Evolutionary conservation across 192 early-diverging fungal species (phyloP), one percentile per base, ranked within the genome.

Genomic region (Linnemannia exigua): DNA sequence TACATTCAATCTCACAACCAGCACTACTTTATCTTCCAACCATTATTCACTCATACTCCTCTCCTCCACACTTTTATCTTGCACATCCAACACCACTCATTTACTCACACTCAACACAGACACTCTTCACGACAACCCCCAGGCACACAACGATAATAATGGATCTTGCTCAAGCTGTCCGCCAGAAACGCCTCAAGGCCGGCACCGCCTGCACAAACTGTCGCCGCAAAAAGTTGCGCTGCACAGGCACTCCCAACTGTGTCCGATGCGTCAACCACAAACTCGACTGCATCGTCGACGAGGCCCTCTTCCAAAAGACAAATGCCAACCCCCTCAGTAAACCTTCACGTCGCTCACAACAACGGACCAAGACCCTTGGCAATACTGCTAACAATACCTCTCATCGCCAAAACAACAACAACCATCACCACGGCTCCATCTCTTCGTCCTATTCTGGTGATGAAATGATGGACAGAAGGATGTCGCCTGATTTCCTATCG

Each of bases 161-260:
- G 68, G 68, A 70, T 70, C 68, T 70, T 3, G 33, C 46, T 74
- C 47, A 47, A 33, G 46, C 72, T 31, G 72, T 50, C 51, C 46
- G 72, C 19, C 72, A 74, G 72, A 74, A 74, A 12, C 72, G 72
- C 20, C 72, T 74, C 51, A 74, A 74, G 50, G 72, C 72, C 25
- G 72, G 72, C 3, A 74, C 72, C 20, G 72, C 72, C 51, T 74
- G 72, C 51, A 74, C 72, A 5, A 74, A 74, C 51, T 74, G 72
- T 35, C 72, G 72, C 25, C 72, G 72, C 31, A 74, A 74, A 28
- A 74, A 74, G 51, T 22, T 74, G 48, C 46, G 72, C 1, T 74
- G 72, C 72, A 52, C 48, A 28, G 72, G 72, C 48, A 74, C 72
- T 28, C 72, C 72, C 14, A 47, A 47, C 72, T 74, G 72, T 51